These are phyloP conservation scores for Neonectria neomacrospora DNA, from an alignment of 2,329 filamentous ascomycete genomes.

Conservation along the genomic window DNA sequence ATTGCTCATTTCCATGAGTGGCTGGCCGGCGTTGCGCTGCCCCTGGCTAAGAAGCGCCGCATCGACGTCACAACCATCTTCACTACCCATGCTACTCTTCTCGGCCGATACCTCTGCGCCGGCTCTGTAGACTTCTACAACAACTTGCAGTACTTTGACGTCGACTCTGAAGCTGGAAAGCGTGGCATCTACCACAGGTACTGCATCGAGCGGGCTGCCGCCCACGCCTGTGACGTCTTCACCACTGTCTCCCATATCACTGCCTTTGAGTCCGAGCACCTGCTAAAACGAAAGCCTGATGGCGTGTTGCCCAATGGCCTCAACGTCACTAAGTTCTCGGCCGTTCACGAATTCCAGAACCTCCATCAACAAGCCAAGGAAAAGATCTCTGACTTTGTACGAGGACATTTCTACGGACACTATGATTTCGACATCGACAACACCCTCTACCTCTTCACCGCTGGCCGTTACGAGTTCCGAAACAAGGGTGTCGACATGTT, in stretches of 20 bases:
- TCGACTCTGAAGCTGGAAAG: constrained; percentile 96
- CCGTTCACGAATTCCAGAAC: constrained; percentile 99
- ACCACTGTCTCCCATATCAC: constrained; percentile 99
- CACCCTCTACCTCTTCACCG: constrained; percentile 97
- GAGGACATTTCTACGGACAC: constrained; percentile 97
- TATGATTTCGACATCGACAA: constrained; percentile 98
- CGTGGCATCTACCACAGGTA: constrained; percentile 98
- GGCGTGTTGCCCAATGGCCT: constrained; percentile 95
- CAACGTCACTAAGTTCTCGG: constrained; percentile 97
- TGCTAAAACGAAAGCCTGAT: constrained; percentile 97
- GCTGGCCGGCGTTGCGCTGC: constrained; percentile 93
- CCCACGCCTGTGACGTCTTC: constrained; percentile 95
- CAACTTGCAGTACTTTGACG: constrained; percentile 96
- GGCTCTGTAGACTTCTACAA: constrained; percentile 99
- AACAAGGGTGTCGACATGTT: constrained; percentile 99
- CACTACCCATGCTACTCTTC: constrained; percentile 94
- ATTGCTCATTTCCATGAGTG: constrained; percentile 99
- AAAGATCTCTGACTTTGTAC: constrained; percentile 98
- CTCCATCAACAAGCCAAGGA: constrained; percentile 96
- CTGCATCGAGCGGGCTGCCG: constrained; percentile 94
- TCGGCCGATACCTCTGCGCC: constrained; percentile 95
- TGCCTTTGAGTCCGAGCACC: constrained; percentile 96
- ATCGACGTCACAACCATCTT: constrained; percentile 99
- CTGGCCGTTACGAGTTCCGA: constrained; percentile 95
- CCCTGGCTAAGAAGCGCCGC: constrained; percentile 89